Percentiles rank a stretch among this genome's conserved stretches.
phyloP scores from a whole-genome alignment of 192 early-diverging fungal species.

The Coemansia sp. region DNA sequence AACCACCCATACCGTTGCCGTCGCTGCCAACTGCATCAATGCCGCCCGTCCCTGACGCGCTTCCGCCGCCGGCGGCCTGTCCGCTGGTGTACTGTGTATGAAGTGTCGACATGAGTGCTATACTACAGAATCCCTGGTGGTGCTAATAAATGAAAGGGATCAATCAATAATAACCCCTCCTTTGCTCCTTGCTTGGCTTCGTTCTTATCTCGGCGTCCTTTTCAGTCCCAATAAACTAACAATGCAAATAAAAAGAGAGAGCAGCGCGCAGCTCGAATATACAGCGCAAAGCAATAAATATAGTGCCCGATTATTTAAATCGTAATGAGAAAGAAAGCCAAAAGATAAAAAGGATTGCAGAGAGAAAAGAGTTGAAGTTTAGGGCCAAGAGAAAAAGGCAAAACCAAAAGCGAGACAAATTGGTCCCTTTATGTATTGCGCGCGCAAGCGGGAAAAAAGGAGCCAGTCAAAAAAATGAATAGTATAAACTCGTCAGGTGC shows the following conservation, averaged over 20 bases:
- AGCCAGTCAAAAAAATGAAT: not conserved
- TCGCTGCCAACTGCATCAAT: slow-evolving; percentile 32
- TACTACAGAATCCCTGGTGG: not conserved
- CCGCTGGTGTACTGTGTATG: slow-evolving; percentile 52
- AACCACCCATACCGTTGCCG: slow-evolving; percentile 21
- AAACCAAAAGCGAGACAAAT: not conserved
- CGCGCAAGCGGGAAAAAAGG: not conserved
- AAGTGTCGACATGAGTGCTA: slow-evolving; percentile 43
- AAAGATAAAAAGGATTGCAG: slow-evolving; percentile 2
- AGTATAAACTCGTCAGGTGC: slow-evolving; percentile 11
- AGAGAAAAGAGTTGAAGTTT: not conserved
- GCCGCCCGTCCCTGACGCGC: slow-evolving; percentile 27
- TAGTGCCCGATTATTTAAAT: not conserved
- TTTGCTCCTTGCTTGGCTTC: not conserved
- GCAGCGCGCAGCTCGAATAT: slow-evolving; percentile 8
- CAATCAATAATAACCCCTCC: not conserved
- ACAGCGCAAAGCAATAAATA: slow-evolving; percentile 4
- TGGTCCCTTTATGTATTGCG: not conserved
- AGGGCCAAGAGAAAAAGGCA: too few relatives aligned
- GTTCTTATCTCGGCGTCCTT: not conserved
- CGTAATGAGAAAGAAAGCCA: slow-evolving; percentile 1
- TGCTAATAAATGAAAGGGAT: too few relatives aligned
- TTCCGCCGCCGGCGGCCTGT: slow-evolving; percentile 33
- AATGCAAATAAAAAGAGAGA: slow-evolving; percentile 10
- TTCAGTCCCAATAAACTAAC: slow-evolving; percentile 5